A percentile compares a stretch with the other conserved stretches of the same genome.
phyloP scores from a whole-genome alignment of 345 rosid species.

The Zanthoxylum bungeanum region DNA sequence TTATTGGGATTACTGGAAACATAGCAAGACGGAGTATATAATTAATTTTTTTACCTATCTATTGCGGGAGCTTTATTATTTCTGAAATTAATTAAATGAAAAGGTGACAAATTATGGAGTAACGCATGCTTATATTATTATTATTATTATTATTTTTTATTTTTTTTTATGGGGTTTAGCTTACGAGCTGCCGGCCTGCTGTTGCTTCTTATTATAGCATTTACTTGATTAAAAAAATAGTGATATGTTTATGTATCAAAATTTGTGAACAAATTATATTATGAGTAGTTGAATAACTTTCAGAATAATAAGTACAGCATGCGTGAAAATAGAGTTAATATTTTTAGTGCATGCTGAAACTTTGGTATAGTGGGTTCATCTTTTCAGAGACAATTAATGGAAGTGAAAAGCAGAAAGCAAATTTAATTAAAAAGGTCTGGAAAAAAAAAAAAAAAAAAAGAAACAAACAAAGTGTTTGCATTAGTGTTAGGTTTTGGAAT shows the following conservation, averaged over 20 bases:
- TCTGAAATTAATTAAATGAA: not conserved
- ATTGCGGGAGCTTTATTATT: too few species aligned
- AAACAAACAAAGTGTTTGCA: not conserved
- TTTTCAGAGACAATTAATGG: conserved; percentile 29
- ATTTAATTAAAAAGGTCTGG: too few species aligned
- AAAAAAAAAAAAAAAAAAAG: not conserved
- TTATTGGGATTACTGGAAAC: not conserved
- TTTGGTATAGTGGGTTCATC: conserved; percentile 32
- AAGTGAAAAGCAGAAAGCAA: not conserved
- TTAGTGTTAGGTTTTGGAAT: conserved; percentile 10
- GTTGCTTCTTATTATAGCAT: not conserved
- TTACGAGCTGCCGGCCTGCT: not conserved
- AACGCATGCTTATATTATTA: conserved; percentile 6
- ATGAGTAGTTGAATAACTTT: not conserved
- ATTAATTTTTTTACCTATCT: too few species aligned
- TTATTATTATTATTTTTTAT: too few species aligned
- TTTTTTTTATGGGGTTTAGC: too few species aligned
- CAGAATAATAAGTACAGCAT: not conserved
- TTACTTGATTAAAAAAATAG: not conserved
- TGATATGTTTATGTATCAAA: not conserved
- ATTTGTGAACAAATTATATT: not conserved
- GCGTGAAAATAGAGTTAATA: conserved; percentile 4
- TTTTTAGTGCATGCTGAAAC: conserved; percentile 12
- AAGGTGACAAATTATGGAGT: not conserved
- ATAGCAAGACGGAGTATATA: too few species aligned